A percentile compares a stretch with the other conserved stretches of the same genome.
Evolutionary conservation across 2,329 filamentous ascomycete genomes (phyloP).

Genomic region (Xylariaceae sp.): DNA sequence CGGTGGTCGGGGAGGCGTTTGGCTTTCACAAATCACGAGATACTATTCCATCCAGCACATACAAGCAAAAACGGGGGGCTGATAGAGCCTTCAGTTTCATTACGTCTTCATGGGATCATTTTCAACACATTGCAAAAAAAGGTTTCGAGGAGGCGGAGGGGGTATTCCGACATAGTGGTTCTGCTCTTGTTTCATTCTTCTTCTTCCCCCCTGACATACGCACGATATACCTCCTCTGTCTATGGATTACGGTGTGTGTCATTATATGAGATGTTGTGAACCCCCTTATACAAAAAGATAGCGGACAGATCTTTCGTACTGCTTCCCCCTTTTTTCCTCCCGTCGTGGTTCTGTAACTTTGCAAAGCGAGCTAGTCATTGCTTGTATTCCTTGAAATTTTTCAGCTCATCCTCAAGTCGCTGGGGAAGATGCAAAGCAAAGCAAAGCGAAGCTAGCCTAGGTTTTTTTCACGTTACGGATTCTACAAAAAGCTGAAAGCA

Average conservation of each 20-base stretch:
- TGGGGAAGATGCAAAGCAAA: no score
- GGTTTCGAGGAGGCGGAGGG: conserved; percentile 9
- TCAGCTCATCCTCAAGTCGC: no score
- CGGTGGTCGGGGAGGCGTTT: conserved; percentile 28
- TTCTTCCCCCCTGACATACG: conserved; percentile 11
- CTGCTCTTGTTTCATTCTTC: background rate
- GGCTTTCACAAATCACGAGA: conserved; percentile 30
- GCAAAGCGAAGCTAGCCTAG: no score
- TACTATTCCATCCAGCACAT: conserved; percentile 25
- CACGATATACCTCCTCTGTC: background rate
- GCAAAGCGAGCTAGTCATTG: no score
- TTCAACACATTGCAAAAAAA: conserved; percentile 7
- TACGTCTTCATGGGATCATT: conserved; percentile 20
- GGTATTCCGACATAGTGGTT: conserved; percentile 4
- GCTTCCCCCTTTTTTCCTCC: background rate
- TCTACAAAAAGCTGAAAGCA: no score
- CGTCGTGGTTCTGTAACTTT: no score
- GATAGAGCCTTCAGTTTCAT: conserved; percentile 16
- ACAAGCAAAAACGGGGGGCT: conserved; percentile 23
- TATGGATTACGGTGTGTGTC: conserved; percentile 4
- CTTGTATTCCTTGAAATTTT: no score
- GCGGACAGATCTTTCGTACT: conserved; percentile 8
- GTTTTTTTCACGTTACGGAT: no score
- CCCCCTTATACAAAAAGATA: conserved; percentile 2
- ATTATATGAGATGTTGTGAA: conserved; percentile 14